Evolutionary conservation across 192 early-diverging fungal species (phyloP), one percentile per base, ranked within the genome.

Genomic region (Backusella morwellensis): DNA sequence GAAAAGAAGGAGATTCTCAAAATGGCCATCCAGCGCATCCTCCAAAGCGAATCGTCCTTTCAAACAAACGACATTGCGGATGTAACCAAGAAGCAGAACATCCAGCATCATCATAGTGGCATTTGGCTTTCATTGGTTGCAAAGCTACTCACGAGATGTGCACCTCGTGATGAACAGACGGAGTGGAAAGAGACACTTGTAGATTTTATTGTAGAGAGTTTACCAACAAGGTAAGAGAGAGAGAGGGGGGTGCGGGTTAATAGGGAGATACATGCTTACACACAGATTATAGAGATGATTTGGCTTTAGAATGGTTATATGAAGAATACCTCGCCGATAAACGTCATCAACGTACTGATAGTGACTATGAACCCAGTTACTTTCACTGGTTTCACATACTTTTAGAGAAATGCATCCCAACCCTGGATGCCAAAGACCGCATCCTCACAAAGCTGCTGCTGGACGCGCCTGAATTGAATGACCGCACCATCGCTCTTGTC

Each of bases 271-370:
- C 4, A 5, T 4, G 14, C 42, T 17, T 9, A 40, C 38, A 40
- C 38, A 9, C 38, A 40, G 38, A 40, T 40, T 40, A 44, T 44
- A 79, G 79, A 26, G 19, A 77, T 40, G 94, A 95, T 42, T 77
- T 93, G 0, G 93, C 93, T 0, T 68, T 95, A 35, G 85, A 85
- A 9, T 95, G 94, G 94, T 82, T 95, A 23, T 84, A 95, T 66
- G 92, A 95, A 72, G 90, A 94, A 63, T 92, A 85, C 80, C 40
- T 71, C 4, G 36, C 19, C 35, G 80, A 81, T 52, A 21, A 41
- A 56, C 32, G 63, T 32, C 73, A 26, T 6, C 40, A 63, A 32
- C 78, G 70, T 19, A 56, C 29, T 1, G 69, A 84, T n/a, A 73
- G 71, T n/a, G 76, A 80, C 35, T 78, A 84, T 63, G 68, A 79